Conservation (phyloP, 176 grass and related monocot species). For the Bonia amplexicaulis region DNA sequence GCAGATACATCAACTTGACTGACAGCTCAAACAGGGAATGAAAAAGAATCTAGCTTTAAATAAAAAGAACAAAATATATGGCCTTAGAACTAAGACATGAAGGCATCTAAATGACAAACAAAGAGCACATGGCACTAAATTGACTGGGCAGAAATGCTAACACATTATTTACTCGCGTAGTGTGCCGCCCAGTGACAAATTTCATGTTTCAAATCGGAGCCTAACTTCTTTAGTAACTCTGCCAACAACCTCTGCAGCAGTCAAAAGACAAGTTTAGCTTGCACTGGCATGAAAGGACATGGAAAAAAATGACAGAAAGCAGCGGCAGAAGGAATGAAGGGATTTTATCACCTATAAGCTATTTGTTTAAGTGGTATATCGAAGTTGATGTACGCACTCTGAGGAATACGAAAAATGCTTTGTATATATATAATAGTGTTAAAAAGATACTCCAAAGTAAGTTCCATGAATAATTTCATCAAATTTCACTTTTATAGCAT, state of each 20-base stretch:
- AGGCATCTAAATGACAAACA: background rate
- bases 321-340: background rate
- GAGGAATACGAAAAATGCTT: too few relatives aligned
- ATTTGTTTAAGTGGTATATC: too few relatives aligned
- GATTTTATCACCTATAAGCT: slow-evolving; percentile 68
- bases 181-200: slow-evolving; percentile 97
- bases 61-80: background rate
- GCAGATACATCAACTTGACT: background rate
- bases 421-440: too few relatives aligned
- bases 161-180: slow-evolving; percentile 65
- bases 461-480: too few relatives aligned
- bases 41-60: background rate
- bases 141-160: background rate
- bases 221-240: slow-evolving; percentile 91
- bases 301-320: background rate
- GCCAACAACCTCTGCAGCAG: slow-evolving; percentile 71
- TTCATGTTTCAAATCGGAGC: slow-evolving; percentile 93
- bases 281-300: background rate
- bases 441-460: too few relatives aligned
- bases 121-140: background rate
- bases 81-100: background rate
- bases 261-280: slow-evolving; percentile 25
- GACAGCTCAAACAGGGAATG: background rate
- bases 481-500: too few relatives aligned
- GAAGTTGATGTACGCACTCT: too few relatives aligned